Base-by-base conservation (phyloP, 2,329 filamentous ascomycete genomes). In the Septoria petroselini region DNA sequence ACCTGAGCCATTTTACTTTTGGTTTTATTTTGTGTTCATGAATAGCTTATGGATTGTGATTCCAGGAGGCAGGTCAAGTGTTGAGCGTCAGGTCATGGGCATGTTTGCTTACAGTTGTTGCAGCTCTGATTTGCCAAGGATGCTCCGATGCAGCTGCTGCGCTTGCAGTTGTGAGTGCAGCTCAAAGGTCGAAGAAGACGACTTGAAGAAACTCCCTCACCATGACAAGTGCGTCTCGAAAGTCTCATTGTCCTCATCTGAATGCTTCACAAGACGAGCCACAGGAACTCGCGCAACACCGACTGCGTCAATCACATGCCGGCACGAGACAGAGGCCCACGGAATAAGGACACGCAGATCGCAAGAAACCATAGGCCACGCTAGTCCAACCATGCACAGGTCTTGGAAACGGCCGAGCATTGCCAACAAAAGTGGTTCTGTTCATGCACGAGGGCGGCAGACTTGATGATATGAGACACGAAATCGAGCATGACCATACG, bases 11-110 rank as follows among this genome's bases (percentile, higher is more conserved):
- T 79, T 78, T 55, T 85, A 84, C 66, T 84, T 81, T 65, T 85
- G 81, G 80, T 71, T 77, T 33, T 85, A 85, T 66, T 85, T 81
- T 64, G 76, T 84, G 14, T 42, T 42, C 7, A 82, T 84, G 80
- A 85, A 85, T 61, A 75, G 76, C 43, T 79, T 84, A 64, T 85
- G 82, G 82, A 82, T 84, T 47, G 70, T 82, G 25, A 76, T 84
- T 45, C 82, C 82, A 4, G 68, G 67, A 15, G 68, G 79, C 81
- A 65, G 71, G 78, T 73, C 21, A n/a, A n/a, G 7, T 25, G 9
- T 37, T 12, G 25, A 3, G 5, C 1, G 11, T 9, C 19, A n/a
- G 8, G 27, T 15, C 12, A 14, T 27, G 14, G 27, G 27, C 2
- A 11, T 46, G 9, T 30, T 27, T 27, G 30, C 38, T 58, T 48